Percentiles rank a stretch among this genome's conserved stretches.
phyloP scores from a whole-genome alignment of 2,329 filamentous ascomycete genomes.

The Colletotrichum liriopes region DNA sequence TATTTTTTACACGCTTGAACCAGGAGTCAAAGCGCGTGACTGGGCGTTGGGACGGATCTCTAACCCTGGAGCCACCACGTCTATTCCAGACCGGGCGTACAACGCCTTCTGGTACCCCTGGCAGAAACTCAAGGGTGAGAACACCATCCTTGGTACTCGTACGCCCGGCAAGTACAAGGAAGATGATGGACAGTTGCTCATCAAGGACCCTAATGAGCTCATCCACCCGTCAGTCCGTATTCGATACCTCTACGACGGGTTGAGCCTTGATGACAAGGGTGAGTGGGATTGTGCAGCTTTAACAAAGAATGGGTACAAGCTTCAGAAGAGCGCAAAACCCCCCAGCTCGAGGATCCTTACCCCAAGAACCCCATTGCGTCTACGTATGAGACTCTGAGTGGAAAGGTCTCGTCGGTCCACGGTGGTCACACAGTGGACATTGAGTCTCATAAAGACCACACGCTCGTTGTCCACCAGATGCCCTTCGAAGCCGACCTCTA shows the following conservation, averaged over 20 bases:
- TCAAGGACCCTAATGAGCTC: conserved; percentile 46
- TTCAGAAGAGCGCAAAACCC: conserved; percentile 10
- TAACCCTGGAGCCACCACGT: conserved; percentile 35
- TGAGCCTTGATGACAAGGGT: conserved; percentile 50
- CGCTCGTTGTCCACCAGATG: conserved; percentile 37
- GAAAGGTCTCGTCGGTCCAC: conserved; percentile 27
- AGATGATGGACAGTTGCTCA: conserved; percentile 30
- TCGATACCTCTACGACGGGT: conserved; percentile 50
- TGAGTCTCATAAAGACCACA: conserved; percentile 3
- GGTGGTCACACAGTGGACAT: neutral
- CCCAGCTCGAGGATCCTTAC: neutral
- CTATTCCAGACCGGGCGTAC: conserved; percentile 32
- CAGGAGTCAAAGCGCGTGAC: conserved; percentile 27
- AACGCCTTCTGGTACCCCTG: conserved; percentile 26
- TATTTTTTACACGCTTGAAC: conserved; percentile 43
- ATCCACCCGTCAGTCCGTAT: conserved; percentile 53
- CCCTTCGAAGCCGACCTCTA: conserved; percentile 42
- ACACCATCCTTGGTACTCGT: conserved; percentile 31
- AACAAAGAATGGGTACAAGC: conserved; percentile 40
- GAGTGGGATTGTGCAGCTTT: conserved; percentile 45
- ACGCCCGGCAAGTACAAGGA: conserved; percentile 48
- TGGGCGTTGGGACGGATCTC: conserved; percentile 46
- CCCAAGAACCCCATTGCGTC: conserved; percentile 18
- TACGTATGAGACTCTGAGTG: conserved; percentile 33
- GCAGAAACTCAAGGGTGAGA: conserved; percentile 14